phyloP scores from a whole-genome alignment of 1,284 basidiomycete species.

The Rhodofomes roseus region DNA sequence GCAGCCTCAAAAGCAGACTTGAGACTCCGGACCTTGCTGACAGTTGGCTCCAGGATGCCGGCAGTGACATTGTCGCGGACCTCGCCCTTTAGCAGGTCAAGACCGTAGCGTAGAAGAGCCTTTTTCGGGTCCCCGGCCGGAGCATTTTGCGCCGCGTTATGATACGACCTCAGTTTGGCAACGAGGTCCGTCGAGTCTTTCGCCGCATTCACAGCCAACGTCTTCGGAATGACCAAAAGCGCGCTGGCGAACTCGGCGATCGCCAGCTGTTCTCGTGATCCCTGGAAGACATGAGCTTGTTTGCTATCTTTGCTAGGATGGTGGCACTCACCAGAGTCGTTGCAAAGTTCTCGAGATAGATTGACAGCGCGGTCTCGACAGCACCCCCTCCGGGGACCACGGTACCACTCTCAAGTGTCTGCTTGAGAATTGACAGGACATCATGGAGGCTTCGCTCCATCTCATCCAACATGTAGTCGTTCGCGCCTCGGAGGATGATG shows the following conservation, averaged over 20 bases:
- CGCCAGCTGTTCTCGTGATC: slow-evolving; percentile 96
- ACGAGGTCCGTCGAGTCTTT: slow-evolving; percentile 98
- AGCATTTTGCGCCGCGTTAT: slow-evolving; percentile 95
- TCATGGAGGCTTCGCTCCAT: slow-evolving; percentile 99
- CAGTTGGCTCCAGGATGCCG: slow-evolving; percentile 94
- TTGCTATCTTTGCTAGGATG: not conserved
- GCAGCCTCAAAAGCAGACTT: slow-evolving; percentile 98
- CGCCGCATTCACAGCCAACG: slow-evolving; percentile 95
- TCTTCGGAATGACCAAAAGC: slow-evolving; percentile 94
- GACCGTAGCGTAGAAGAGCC: slow-evolving; percentile 88
- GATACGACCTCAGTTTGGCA: slow-evolving; percentile 95
- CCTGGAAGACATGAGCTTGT: slow-evolving; percentile 42
- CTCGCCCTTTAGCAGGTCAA: slow-evolving; percentile 92
- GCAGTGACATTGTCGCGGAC: slow-evolving; percentile 94
- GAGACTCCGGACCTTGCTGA: slow-evolving; percentile 95
- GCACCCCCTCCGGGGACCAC: slow-evolving; percentile 98
- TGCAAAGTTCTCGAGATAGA: slow-evolving; percentile 99
- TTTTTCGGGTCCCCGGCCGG: slow-evolving; percentile 93
- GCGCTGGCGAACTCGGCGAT: slow-evolving; percentile 98
- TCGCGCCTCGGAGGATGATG: slow-evolving; percentile 93
- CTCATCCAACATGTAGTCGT: slow-evolving; percentile 99
- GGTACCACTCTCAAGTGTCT: slow-evolving; percentile 93
- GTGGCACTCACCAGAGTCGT: slow-evolving; percentile 77
- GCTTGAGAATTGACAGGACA: slow-evolving; percentile 92
- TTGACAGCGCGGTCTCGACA: slow-evolving; percentile 94